Base-by-base conservation (phyloP, 1,284 basidiomycete species). In the Bondarzewia mesenterica region DNA sequence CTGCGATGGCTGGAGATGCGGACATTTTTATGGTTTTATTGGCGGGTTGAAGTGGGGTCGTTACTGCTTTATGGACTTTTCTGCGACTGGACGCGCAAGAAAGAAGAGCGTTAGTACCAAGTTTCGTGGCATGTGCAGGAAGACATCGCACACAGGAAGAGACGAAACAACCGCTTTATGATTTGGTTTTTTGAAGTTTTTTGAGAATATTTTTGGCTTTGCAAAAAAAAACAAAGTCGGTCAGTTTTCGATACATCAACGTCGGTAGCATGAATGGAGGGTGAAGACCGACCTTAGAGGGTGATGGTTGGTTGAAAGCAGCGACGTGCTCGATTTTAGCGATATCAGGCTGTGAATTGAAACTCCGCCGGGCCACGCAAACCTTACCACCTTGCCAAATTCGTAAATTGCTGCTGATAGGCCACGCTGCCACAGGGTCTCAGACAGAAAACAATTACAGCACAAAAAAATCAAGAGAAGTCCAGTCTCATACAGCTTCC, bases 61-160 rank as follows among this genome's bases (percentile, higher is more conserved):
- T 88, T 88, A 88, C 85, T 87, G 83, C 80, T 86, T 85, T 85
- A 74, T 78, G 73, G 67, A 73, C 73, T 85, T 87, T 85, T 86
- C 77, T 82, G 71, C 66, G 71, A 77, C 74, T 79, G 62, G 44
- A 48, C 40, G 47, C 41, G 52, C 49, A 54, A 49, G 42, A 54
- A 48, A 48, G 48, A 54, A 59, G 52, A 59, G 52, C 29, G 49
- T n/a, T n/a, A n/a, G n/a, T n/a, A n/a, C n/a, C n/a, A n/a, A n/a
- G n/a, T n/a, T n/a, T n/a, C n/a, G n/a, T n/a, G n/a, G n/a, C n/a
- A n/a, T n/a, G n/a, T n/a, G n/a, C n/a, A 45, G 55, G 42, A 60
- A 50, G 60, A 47, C 50, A 50, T 63, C 75, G 56, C 58, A 83
- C 79, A 83, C 73, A 80, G 73, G 75, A 82, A 72, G 72, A 66